These are phyloP conservation scores for Mediolabrus comicus DNA, from an alignment of 108 stramenopile genomes.

Conservation along the genomic window DNA sequence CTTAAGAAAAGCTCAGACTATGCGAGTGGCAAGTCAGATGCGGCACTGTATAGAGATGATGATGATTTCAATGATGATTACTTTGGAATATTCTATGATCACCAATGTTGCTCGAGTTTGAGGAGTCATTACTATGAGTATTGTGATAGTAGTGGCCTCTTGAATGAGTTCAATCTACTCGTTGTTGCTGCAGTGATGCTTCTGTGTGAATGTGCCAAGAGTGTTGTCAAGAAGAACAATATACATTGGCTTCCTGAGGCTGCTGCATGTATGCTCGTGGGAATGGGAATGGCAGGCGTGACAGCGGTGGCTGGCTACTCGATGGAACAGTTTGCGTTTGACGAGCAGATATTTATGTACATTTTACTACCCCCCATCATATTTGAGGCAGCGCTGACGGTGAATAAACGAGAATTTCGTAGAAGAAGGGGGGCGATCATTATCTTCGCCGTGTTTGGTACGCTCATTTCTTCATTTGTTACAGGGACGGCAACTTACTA, in stretches of 20 bases:
- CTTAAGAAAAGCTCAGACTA: conserved; percentile 22
- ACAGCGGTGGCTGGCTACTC: conserved; percentile 29
- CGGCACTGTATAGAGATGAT: conserved; percentile 30
- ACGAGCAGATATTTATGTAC: conserved; percentile 82
- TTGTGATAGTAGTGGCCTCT: conserved; percentile 56
- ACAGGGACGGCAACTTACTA: conserved; percentile 69
- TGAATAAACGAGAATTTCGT: conserved; percentile 76
- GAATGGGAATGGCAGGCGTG: conserved; percentile 22
- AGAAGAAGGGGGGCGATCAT: conserved; percentile 76
- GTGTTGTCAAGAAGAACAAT: conserved; percentile 47
- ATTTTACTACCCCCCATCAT: conserved; percentile 87
- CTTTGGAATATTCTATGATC: conserved; percentile 58
- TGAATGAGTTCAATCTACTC: conserved; percentile 57
- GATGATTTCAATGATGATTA: conserved; percentile 67
- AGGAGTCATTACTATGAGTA: conserved; percentile 51
- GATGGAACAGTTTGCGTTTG: conserved; percentile 58
- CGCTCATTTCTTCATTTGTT: conserved; percentile 61
- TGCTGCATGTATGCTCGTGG: conserved; percentile 82
- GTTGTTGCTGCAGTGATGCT: conserved; percentile 73
- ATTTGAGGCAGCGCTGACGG: conserved; percentile 76
- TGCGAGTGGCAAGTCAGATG: conserved; percentile 10
- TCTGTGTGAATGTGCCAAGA: conserved; percentile 72
- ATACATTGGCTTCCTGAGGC: conserved; percentile 83
- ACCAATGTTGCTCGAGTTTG: conserved; percentile 60
- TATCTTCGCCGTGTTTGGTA: conserved; percentile 78